Conservation (phyloP, 169 alveolate species). For the Cryptosporidium bovis region DNA sequence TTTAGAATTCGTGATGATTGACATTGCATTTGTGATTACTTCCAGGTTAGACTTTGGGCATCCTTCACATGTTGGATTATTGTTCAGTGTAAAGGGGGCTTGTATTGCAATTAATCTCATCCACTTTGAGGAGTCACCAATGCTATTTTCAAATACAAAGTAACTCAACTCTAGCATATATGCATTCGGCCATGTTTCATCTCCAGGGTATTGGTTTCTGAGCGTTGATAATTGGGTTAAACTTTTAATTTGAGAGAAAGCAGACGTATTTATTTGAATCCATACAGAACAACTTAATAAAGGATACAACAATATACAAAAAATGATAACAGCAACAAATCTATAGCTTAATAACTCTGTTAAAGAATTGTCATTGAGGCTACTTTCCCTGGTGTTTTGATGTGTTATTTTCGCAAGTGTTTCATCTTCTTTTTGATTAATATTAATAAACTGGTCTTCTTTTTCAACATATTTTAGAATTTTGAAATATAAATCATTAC, state of each 20-base stretch:
- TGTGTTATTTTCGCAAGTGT: not conserved
- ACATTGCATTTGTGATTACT: conserved; percentile 60
- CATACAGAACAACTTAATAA: conserved; percentile 48
- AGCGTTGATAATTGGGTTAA: conserved; percentile 18
- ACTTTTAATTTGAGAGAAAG: conserved; percentile 34
- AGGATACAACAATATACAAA: conserved; percentile 40
- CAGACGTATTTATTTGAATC: conserved; percentile 56
- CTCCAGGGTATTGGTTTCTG: conserved; percentile 72
- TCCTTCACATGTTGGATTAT: conserved; percentile 71
- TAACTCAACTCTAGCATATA: conserved; percentile 43
- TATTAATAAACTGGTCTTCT: not conserved
- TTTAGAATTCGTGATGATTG: conserved; percentile 58
- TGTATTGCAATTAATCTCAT: conserved; percentile 67
- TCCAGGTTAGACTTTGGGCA: conserved; percentile 70
- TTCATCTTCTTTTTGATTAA: not conserved
- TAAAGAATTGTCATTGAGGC: not conserved
- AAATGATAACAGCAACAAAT: not conserved
- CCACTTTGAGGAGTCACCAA: conserved; percentile 68
- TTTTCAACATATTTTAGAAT: not conserved
- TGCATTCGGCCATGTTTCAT: conserved; percentile 74
- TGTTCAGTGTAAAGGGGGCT: conserved; percentile 57
- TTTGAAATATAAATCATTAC: conserved; percentile 3
- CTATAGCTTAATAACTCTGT: conserved; percentile 25
- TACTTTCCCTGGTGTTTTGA: not conserved
- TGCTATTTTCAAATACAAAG: conserved; percentile 49